These are phyloP conservation scores for Kwoniella newhampshirensis DNA, from an alignment of 768 basidiomycete genomes.

Conservation along the genomic window DNA sequence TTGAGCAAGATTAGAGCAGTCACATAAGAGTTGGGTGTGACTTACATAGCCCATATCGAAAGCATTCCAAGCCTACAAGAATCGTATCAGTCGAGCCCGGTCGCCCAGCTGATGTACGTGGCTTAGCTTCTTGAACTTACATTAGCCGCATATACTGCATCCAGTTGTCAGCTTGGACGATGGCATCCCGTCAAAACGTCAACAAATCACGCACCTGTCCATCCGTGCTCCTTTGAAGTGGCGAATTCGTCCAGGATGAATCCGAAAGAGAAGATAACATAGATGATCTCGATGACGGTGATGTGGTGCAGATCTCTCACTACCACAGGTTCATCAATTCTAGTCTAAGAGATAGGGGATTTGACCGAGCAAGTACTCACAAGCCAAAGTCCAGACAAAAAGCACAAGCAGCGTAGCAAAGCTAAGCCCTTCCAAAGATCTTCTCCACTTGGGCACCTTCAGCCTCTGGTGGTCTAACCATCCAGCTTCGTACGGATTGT, in stretches of 20 bases:
- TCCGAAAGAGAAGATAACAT: conserved; percentile 72
- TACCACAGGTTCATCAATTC: conserved; percentile 47
- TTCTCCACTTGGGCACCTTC: conserved; percentile 69
- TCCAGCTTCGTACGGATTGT: conserved; percentile 50
- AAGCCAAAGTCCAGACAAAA: conserved; percentile 72
- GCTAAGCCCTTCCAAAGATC: conserved; percentile 66
- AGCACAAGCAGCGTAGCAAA: conserved; percentile 67
- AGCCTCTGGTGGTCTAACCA: conserved; percentile 79
- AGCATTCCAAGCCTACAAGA: conserved; percentile 79
- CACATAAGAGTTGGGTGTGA: not conserved
- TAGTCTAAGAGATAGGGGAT: not conserved
- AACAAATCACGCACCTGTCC: conserved; percentile 68
- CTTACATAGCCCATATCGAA: conserved; percentile 62
- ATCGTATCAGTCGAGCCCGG: not conserved
- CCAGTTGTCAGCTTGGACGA: conserved; percentile 59
- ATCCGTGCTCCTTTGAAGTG: conserved; percentile 79
- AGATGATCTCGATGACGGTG: conserved; percentile 67
- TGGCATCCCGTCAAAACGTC: too few species aligned
- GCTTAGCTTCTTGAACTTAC: conserved; percentile 54
- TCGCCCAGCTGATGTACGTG: conserved; percentile 5
- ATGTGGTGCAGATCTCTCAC: conserved; percentile 61
- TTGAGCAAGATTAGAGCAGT: too few species aligned
- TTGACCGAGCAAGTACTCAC: conserved; percentile 56
- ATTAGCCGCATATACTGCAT: conserved; percentile 85
- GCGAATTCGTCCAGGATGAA: conserved; percentile 87